phyloP scores from a whole-genome alignment of 352 stramenopile species.

The Pythium rhizo-oryzae region DNA sequence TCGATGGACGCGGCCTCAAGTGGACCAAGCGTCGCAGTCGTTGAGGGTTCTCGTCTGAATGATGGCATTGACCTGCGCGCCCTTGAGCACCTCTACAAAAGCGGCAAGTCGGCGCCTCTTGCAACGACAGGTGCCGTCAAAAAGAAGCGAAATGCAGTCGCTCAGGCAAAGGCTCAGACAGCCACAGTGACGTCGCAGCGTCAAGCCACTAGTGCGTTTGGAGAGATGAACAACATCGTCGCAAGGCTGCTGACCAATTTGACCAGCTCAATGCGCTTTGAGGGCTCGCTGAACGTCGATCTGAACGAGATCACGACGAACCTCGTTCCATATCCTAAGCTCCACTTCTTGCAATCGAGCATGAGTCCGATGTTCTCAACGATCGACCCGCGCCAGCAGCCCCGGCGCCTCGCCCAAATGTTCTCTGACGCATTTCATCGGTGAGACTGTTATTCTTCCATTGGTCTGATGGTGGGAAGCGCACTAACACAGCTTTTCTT shows the following conservation, averaged over 20 bases:
- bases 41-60: conserved; percentile 44
- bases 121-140: conserved; percentile 29
- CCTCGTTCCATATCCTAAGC: conserved; percentile 98
- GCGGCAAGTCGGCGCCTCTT: conserved; percentile 26
- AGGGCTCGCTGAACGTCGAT: conserved; percentile 98
- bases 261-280: conserved; percentile 99
- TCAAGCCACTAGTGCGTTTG: conserved; percentile 87
- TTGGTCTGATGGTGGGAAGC: conserved; percentile 1
- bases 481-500: not conserved
- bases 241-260: conserved; percentile 97
- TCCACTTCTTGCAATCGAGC: conserved; percentile 97
- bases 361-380: conserved; percentile 66
- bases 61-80: conserved; percentile 50
- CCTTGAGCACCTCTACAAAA: conserved; percentile 56
- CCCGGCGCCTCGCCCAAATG: conserved; percentile 60
- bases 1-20: not conserved
- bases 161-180: conserved; percentile 5
- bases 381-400: conserved; percentile 52
- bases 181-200: conserved; percentile 11
- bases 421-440: conserved; percentile 69
- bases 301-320: conserved; percentile 99
- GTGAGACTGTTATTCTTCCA: conserved; percentile 23
- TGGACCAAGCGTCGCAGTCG: conserved; percentile 16
- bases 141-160: conserved; percentile 21
- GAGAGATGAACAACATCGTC: conserved; percentile 98